Conservation (phyloP, 306 rosid species). For the Echinosophora koreensis region DNA sequence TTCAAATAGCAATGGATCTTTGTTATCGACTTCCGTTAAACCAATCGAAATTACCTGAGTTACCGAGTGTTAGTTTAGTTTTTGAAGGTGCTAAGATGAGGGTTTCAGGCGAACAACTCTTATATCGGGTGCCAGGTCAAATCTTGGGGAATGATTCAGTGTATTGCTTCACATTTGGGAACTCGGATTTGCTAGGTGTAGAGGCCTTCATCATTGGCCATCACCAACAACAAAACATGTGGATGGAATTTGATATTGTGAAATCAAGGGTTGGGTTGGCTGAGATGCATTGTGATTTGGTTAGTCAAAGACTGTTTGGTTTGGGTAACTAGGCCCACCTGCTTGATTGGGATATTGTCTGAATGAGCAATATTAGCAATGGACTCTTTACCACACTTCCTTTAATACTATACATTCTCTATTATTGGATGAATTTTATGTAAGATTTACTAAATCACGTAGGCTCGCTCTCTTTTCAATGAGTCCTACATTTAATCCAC, state of each 20-base stretch:
- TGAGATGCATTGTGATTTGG: conserved; percentile 66
- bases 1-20: conserved; percentile 82
- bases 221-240: conserved; percentile 83
- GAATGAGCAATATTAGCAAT: neutral
- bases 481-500: too few species aligned
- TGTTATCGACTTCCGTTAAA: conserved; percentile 65
- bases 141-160: conserved; percentile 63
- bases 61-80: conserved; percentile 71
- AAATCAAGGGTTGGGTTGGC: conserved; percentile 76
- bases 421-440: too few species aligned
- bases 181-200: conserved; percentile 79
- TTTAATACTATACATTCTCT: too few species aligned
- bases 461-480: too few species aligned
- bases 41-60: conserved; percentile 45
- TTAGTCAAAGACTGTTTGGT: conserved; percentile 57
- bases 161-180: conserved; percentile 85
- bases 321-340: conserved; percentile 37
- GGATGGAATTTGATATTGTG: conserved; percentile 84
- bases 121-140: conserved; percentile 64
- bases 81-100: conserved; percentile 77
- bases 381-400: too few species aligned
- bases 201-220: conserved; percentile 87
- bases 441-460: too few species aligned
- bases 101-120: conserved; percentile 57
- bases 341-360: neutral